phyloP scores from a whole-genome alignment of 208 protist genomes.

The Leishmania amazonensis region DNA sequence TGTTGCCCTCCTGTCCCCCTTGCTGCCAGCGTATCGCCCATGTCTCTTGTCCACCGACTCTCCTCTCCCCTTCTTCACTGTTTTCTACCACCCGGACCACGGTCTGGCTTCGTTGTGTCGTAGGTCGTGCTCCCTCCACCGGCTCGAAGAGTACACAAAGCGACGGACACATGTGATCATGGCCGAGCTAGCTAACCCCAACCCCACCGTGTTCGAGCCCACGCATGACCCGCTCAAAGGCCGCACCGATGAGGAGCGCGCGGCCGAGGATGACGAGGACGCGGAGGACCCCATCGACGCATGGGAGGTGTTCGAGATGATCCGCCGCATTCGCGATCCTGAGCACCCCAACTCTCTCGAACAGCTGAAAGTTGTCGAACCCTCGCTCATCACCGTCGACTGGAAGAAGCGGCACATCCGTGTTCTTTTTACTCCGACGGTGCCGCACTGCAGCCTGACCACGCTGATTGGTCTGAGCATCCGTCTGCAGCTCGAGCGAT shows the following conservation, averaged over 20 bases:
- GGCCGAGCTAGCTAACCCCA: constrained; percentile 70
- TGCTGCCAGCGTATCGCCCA: background rate
- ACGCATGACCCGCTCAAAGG: constrained; percentile 5
- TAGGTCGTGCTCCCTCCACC: background rate
- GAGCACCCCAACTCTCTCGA: constrained; percentile 99
- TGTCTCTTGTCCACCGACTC: background rate
- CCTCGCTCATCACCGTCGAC: constrained; percentile 91
- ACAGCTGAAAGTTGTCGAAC: constrained; percentile 96
- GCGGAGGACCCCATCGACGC: constrained; percentile 90
- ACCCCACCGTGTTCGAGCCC: constrained; percentile 56
- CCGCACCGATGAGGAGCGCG: constrained; percentile 45
- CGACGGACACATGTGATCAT: background rate
- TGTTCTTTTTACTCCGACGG: constrained; percentile 98
- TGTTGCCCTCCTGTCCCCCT: background rate
- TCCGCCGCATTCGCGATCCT: constrained; percentile 97
- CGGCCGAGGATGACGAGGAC: constrained; percentile 58
- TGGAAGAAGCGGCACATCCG: constrained; percentile 65
- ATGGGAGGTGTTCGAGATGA: constrained; percentile 96
- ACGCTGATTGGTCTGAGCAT: constrained; percentile 99
- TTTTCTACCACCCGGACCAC: background rate
- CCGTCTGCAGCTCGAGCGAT: constrained; percentile 95
- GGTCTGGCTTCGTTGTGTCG: background rate
- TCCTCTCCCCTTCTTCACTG: background rate
- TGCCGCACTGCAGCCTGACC: constrained; percentile 98
- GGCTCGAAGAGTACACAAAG: background rate